Evolutionary conservation across 2,329 filamentous ascomycete genomes (phyloP), one percentile per base, ranked within the genome.

Genomic region (Akanthomyces uredinophilus): DNA sequence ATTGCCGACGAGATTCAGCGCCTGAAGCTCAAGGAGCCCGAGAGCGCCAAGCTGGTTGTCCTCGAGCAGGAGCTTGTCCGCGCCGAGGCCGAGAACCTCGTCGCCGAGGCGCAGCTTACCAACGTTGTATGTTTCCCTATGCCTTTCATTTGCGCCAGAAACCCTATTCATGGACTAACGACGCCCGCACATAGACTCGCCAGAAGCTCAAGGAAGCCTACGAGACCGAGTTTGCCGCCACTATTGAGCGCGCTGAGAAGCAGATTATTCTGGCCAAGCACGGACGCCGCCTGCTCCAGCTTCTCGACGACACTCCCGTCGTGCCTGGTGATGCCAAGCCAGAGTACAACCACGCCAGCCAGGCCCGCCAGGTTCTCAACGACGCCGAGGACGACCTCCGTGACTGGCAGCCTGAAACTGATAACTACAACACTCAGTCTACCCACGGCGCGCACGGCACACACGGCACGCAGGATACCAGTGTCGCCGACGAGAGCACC

Each of bases 121-220:
- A 99, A 99, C 74, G 87, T 96, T 68, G 92, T 96, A 79, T 64
- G 88, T 83, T 43, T 4, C 27, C 20, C 18, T 32, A 20, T 18
- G n/a, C 18, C 18, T 18, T 13, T 13, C 16, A 18, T 55, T 7
- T 18, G 3, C 47, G 5, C 6, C 5, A 22, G 10, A 27, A 35
- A 32, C 10, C 6, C 27, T 11, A 16, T 1, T 41, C 8, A 29
- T 44, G 4, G 27, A 18, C 44, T 66, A 68, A 24, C 70, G 11
- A 64, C 14, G 1, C 6, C 4, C 29, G 20, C 1, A 18, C 29
- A 44, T 65, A 95, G 90, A 98, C 95, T 41, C 90, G 95, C 63
- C 90, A 95, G 76, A 98, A 97, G 78, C 83, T 99, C 77, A 97
- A 96, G 78, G 91, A 97, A 76, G 91, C 95, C 27, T 98, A 94